These are phyloP conservation scores for Plectosphaerella plurivora DNA, from an alignment of 2,329 filamentous ascomycete species.

Conservation along the genomic window DNA sequence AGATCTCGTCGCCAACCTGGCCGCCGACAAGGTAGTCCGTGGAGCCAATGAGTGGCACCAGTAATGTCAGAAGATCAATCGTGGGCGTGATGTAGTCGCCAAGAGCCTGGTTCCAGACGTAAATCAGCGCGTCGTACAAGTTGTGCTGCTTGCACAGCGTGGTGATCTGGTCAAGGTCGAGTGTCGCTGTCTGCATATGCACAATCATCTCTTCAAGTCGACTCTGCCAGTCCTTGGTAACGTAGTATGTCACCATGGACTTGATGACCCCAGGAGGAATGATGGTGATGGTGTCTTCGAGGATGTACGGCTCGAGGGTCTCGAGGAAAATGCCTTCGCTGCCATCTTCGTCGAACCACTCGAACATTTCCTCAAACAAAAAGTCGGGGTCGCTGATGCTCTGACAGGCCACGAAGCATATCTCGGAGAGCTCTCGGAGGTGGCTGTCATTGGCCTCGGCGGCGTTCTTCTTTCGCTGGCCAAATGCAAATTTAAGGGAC, in stretches of 20 bases:
- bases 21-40: conserved; percentile 58
- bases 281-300: conserved; percentile 68
- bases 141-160: conserved; percentile 85
- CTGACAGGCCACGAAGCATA: conserved; percentile 78
- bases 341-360: conserved; percentile 78
- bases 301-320: conserved; percentile 80
- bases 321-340: conserved; percentile 77
- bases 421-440: conserved; percentile 73
- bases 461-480: conserved; percentile 52
- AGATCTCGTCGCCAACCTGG: conserved; percentile 57
- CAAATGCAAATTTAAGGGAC: conserved; percentile 84
- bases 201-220: conserved; percentile 92
- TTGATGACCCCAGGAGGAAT: conserved; percentile 84
- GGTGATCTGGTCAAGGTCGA: conserved; percentile 93
- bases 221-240: conserved; percentile 67
- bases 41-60: conserved; percentile 53
- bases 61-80: conserved; percentile 73
- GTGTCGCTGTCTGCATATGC: conserved; percentile 80
- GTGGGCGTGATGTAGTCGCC: conserved; percentile 87
- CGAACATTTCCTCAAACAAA: conserved; percentile 85
- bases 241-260: conserved; percentile 76
- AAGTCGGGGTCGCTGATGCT: conserved; percentile 76
- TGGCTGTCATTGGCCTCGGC: conserved; percentile 48
- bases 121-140: conserved; percentile 91
- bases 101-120: conserved; percentile 93